Evolutionary conservation across 75 land plant genomes (phyloP).

Genomic region (Isoetes taiwanensis): DNA sequence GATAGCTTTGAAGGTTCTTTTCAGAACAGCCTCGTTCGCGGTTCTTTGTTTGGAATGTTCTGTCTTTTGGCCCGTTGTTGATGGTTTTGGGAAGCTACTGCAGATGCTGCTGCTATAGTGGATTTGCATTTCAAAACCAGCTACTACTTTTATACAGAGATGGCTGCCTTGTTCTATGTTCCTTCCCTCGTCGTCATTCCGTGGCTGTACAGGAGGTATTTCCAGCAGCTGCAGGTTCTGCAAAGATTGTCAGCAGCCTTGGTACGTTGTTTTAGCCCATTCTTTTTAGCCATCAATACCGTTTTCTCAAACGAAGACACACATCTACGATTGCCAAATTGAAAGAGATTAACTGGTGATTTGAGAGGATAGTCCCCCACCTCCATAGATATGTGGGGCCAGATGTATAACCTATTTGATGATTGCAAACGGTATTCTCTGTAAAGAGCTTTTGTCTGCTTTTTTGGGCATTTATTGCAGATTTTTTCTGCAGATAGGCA

Average conservation of each 20-base stretch:
- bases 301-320: no score
- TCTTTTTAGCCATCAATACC: no score
- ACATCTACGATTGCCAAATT: no score
- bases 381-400: no score
- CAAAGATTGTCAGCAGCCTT: slow-evolving; percentile 60
- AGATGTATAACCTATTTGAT: no score
- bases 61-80: slow-evolving; percentile 60
- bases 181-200: slow-evolving; percentile 92
- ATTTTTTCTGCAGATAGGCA: no score
- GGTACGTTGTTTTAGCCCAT: no score
- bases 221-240: slow-evolving; percentile 79
- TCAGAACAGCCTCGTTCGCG: slow-evolving; percentile 66
- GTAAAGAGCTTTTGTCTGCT: no score
- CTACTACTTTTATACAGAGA: slow-evolving; percentile 75
- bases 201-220: slow-evolving; percentile 75
- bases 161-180: slow-evolving; percentile 94
- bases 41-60: slow-evolving; percentile 96
- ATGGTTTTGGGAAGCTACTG: slow-evolving; percentile 31
- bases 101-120: slow-evolving; percentile 35
- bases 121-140: slow-evolving; percentile 77
- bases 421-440: no score
- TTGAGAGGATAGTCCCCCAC: no score
- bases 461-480: no score
- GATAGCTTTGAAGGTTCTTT: slow-evolving; percentile 48
- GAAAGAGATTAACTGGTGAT: no score